Evolutionary conservation across 164 flowering plant genomes (phyloP).

Genomic region (Magnolia kwangsiensis): DNA sequence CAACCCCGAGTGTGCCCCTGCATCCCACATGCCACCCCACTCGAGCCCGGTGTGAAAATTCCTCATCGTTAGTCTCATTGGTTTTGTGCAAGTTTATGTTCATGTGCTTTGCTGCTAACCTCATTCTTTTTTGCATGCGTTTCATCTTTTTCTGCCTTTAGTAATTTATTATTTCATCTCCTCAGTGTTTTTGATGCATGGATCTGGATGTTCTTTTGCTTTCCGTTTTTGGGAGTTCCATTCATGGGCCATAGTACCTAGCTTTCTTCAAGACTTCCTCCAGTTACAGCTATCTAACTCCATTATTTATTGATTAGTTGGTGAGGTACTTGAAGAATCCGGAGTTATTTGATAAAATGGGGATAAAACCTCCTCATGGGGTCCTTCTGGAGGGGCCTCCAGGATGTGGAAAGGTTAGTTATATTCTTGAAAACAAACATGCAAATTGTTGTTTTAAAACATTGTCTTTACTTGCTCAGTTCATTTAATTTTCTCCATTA

Average conservation of each 20-base stretch:
- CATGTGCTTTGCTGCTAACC: too few species aligned
- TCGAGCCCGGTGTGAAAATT: too few species aligned
- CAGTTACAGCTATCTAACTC: constrained; percentile 9
- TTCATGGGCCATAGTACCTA: neutral
- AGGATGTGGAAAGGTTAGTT: constrained; percentile 95
- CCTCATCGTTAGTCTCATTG: too few species aligned
- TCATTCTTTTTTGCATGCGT: neutral
- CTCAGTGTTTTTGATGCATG: neutral
- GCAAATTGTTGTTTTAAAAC: neutral
- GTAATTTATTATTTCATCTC: neutral
- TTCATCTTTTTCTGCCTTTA: neutral
- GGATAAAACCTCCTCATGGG: constrained; percentile 98
- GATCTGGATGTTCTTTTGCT: neutral
- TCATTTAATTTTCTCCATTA: constrained; percentile 1
- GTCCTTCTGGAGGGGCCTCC: constrained; percentile 98
- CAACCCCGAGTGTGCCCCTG: too few species aligned
- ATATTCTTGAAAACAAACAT: neutral
- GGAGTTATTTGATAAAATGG: constrained; percentile 85
- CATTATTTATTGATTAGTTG: constrained; percentile 41
- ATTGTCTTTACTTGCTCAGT: neutral
- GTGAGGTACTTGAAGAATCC: constrained; percentile 96
- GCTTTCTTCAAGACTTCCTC: neutral
- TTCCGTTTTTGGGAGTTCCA: neutral
- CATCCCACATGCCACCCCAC: too few species aligned
- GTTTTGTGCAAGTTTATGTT: too few species aligned